Evolutionary conservation across 805 yeast genomes (phyloP).

Genomic region (Metschnikowia hibisci): DNA sequence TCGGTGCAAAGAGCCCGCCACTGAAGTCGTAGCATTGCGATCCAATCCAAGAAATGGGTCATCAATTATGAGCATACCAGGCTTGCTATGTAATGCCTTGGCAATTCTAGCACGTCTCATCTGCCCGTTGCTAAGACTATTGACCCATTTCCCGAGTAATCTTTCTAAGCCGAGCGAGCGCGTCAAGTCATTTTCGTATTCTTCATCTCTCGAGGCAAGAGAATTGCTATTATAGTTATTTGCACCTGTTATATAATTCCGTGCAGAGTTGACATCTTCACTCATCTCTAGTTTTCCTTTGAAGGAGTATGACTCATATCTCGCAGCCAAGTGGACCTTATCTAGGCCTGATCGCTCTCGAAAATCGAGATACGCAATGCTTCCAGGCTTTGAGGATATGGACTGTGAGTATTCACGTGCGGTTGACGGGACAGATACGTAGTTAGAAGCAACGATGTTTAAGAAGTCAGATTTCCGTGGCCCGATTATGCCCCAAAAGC

Average conservation of each 20-base stretch:
- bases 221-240: conserved; percentile 45
- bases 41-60: conserved; percentile 94
- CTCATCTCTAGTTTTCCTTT: conserved; percentile 58
- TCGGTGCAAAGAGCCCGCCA: conserved; percentile 48
- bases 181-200: conserved; percentile 41
- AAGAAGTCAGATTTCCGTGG: conserved; percentile 53
- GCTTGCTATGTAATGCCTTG: conserved; percentile 58
- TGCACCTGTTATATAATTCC: conserved; percentile 52
- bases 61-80: conserved; percentile 69
- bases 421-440: conserved; percentile 47
- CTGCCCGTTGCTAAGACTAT: conserved; percentile 91
- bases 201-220: conserved; percentile 25
- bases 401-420: conserved; percentile 53
- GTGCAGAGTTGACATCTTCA: conserved; percentile 65
- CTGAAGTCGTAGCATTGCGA: conserved; percentile 60
- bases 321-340: conserved; percentile 74
- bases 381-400: conserved; percentile 25
- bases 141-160: conserved; percentile 69
- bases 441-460: conserved; percentile 53
- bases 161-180: conserved; percentile 51
- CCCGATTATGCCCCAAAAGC: conserved; percentile 34
- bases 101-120: conserved; percentile 88
- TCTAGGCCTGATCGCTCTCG: conserved; percentile 35
- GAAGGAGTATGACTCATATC: conserved; percentile 71
- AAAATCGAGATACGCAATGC: conserved; percentile 32